Conservation (phyloP, 139 green algal genomes). For the Yamagishiella unicocca region DNA sequence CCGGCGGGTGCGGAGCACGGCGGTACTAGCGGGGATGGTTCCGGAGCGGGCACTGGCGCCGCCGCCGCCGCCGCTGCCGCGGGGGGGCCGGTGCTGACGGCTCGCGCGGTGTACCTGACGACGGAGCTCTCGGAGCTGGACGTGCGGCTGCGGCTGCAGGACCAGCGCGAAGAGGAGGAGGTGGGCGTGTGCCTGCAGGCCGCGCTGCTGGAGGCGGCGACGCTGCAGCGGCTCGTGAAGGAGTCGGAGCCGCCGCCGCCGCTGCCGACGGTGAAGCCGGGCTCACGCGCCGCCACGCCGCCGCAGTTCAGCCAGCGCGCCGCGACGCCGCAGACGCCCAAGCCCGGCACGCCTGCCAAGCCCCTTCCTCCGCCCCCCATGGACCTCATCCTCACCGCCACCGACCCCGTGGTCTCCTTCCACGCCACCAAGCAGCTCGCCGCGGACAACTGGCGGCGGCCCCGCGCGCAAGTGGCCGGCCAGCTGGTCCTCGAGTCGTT, state of each 20-base stretch:
- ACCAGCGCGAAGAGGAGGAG: slow-evolving; percentile 52
- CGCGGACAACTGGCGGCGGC: slow-evolving; percentile 41
- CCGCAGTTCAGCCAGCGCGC: background rate
- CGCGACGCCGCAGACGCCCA: background rate
- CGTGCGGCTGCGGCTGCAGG: slow-evolving; percentile 57
- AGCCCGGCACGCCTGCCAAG: background rate
- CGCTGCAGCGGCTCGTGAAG: background rate
- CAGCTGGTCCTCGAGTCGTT: slow-evolving; percentile 59
- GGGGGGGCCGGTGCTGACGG: background rate
- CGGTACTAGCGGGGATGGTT: background rate
- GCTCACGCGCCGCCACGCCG: background rate
- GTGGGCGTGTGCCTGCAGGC: slow-evolving; percentile 28
- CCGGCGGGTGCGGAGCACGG: no score
- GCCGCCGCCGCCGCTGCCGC: background rate
- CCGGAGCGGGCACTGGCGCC: background rate
- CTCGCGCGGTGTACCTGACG: slow-evolving; percentile 49
- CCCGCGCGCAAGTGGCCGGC: slow-evolving; percentile 44
- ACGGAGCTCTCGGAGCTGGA: slow-evolving; percentile 56
- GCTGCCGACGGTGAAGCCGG: background rate
- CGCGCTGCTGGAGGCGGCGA: slow-evolving; percentile 22
- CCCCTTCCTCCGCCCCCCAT: background rate
- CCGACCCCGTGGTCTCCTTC: slow-evolving; percentile 48
- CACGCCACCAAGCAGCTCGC: slow-evolving; percentile 45
- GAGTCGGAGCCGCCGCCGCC: background rate
- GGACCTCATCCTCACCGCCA: background rate